Conservation (phyloP, 257 asterid species). For the Lavandula angustifolia region DNA sequence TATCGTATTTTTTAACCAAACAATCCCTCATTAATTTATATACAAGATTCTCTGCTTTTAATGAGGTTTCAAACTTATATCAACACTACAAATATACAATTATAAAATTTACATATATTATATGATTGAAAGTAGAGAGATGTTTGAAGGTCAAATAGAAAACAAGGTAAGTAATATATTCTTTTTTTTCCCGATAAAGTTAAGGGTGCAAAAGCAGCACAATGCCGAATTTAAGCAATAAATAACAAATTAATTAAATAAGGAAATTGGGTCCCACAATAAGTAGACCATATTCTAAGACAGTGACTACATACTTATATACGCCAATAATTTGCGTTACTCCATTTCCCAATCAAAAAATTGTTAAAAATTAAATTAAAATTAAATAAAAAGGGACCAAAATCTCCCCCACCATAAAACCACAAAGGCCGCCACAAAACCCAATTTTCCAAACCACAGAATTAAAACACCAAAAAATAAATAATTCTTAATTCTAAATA, state of each 20-base stretch:
- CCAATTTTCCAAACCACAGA: constrained; percentile 24
- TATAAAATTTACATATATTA: no score
- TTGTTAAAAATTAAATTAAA: not conserved
- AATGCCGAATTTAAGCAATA: constrained; percentile 14
- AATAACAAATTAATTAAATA: not conserved
- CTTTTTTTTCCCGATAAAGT: not conserved
- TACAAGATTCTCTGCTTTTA: not conserved
- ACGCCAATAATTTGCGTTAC: constrained; percentile 52
- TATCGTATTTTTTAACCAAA: not conserved
- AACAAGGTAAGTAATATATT: not conserved
- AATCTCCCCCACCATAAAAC: constrained; percentile 22
- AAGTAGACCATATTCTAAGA: constrained; percentile 35
- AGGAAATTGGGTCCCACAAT: not conserved
- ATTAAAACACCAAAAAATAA: not conserved
- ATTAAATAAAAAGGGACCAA: not conserved
- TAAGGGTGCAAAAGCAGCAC: constrained; percentile 8
- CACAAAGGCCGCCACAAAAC: constrained; percentile 33
- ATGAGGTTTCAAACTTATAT: not conserved
- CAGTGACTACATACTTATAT: constrained; percentile 36
- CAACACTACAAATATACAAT: not conserved
- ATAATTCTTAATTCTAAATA: not conserved
- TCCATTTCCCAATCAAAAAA: constrained; percentile 15
- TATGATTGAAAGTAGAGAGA: not conserved
- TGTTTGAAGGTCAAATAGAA: not conserved
- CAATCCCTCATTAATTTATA: not conserved